Conservation (phyloP, 768 basidiomycete species). For the Rhodotorula graminis region DNA sequence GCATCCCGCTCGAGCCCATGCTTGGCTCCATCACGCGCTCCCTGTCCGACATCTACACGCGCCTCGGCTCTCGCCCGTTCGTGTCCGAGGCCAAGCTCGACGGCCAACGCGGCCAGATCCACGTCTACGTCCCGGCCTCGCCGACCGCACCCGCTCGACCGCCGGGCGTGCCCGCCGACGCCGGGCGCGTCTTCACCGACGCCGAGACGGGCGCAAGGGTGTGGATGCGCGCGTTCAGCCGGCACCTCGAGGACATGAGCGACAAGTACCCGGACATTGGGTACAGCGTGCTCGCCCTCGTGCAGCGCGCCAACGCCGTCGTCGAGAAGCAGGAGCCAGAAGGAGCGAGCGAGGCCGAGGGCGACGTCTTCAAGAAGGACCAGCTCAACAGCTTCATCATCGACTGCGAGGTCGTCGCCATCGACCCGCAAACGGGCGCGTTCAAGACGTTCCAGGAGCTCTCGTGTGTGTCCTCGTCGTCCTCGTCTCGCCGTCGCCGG, state of each 20-base stretch:
- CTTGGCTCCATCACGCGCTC: slow-evolving; percentile 82
- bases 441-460: slow-evolving; percentile 80
- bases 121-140: slow-evolving; percentile 42
- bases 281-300: slow-evolving; percentile 12
- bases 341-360: not conserved
- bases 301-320: not conserved
- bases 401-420: slow-evolving; percentile 75
- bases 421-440: slow-evolving; percentile 60
- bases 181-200: slow-evolving; percentile 17
- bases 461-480: slow-evolving; percentile 50
- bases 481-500: not conserved
- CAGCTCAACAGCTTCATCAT: slow-evolving; percentile 62
- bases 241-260: slow-evolving; percentile 85
- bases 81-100: slow-evolving; percentile 89
- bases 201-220: slow-evolving; percentile 46
- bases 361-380: no score
- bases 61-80: slow-evolving; percentile 60
- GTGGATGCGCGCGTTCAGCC: slow-evolving; percentile 70
- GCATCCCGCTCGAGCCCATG: slow-evolving; percentile 70
- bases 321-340: not conserved
- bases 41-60: slow-evolving; percentile 72
- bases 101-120: slow-evolving; percentile 54
- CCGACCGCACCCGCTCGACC: slow-evolving; percentile 50
- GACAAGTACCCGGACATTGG: slow-evolving; percentile 55
- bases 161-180: slow-evolving; percentile 61